Conservation (phyloP, 2,329 filamentous ascomycete genomes). For the Alternaria infectoria region DNA sequence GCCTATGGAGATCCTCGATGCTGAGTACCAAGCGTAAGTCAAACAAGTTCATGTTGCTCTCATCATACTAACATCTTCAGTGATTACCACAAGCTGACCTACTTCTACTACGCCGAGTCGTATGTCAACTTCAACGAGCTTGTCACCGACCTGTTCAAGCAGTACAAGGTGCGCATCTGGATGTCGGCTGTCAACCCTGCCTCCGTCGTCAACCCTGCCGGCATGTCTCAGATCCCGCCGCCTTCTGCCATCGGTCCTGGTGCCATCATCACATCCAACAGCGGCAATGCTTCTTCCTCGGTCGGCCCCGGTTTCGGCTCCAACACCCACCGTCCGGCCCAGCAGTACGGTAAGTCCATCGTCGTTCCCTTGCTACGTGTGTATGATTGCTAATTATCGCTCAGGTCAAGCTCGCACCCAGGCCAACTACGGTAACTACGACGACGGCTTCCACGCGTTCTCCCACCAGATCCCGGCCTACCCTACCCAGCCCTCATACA, state of each 20-base stretch:
- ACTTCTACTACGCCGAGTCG: conserved; percentile 97
- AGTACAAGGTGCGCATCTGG: conserved; percentile 99
- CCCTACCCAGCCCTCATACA: conserved; percentile 28
- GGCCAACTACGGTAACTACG: conserved; percentile 27
- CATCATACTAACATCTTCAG: conserved; percentile 55
- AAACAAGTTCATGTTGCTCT: conserved; percentile 23
- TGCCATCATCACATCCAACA: conserved; percentile 38
- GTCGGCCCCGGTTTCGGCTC: conserved; percentile 45
- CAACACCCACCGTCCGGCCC: conserved; percentile 29
- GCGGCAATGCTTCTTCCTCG: conserved; percentile 25
- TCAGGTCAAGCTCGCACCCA: conserved; percentile 27
- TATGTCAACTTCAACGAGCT: conserved; percentile 99
- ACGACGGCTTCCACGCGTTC: conserved; percentile 38
- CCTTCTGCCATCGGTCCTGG: conserved; percentile 49
- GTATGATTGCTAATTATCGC: conserved; percentile 13
- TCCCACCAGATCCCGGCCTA: conserved; percentile 40
- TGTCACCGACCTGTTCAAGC: conserved; percentile 97
- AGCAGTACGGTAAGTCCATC: conserved; percentile 35
- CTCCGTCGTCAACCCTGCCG: conserved; percentile 67
- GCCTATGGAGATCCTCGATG: conserved; percentile 98
- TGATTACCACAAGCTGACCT: conserved; percentile 98
- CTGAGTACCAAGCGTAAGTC: conserved; percentile 95
- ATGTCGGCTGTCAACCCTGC: conserved; percentile 99
- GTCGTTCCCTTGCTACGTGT: not conserved
- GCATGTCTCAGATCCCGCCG: conserved; percentile 41